Evolutionary conservation across 768 basidiomycete species (phyloP), one percentile per base, ranked within the genome.

Genomic region (Nidularia sp.): DNA sequence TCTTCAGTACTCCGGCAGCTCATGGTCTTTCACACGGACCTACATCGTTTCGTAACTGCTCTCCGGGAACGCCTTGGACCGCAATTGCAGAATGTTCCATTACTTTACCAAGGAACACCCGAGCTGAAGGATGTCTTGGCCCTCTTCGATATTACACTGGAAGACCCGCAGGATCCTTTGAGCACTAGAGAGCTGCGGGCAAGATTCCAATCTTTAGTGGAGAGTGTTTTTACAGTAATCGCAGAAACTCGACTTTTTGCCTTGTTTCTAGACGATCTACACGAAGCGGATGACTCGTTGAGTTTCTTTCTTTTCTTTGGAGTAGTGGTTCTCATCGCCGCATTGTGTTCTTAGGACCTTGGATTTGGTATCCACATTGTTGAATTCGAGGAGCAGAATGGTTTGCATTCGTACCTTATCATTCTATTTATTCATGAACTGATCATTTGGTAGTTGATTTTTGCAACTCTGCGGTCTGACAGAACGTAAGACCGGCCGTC

Each of bases 271-370:
- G 86, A 88, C 60, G 86, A 88, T 63, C 65, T 88, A 12, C 88
- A 90, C 54, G 86, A 86, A 58, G 86, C 88, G 6, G 83, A 88
- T 62, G 80, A 83, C 53, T 85, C 84, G 80, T 88, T 62, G 36
- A 59, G 57, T 54, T 44, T 31, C 50, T 25, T 43, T 36, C 33
- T 35, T 9, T 18, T 33, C 43, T n/a, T 15, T 7, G 29, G 18
- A 32, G 32, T 15, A 2, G 47, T 49, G 50, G 49, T 51, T 50
- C 18, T 18, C 18, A 18, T 18, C 18, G 18, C 18, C 18, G 54
- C 46, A 41, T 6, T 35, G 48, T 35, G 2, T 45, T 44, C 36
- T 10, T 45, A 87, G 85, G 34, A 83, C 86, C 2, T 60, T 90
- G 50, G 84, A 86, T 59, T 73, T 90, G 34, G 73, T 90, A 22